Evolutionary conservation across 2,329 filamentous ascomycete genomes (phyloP), one percentile per base, ranked within the genome.

Genomic region (Byssoonygena ceratinophila): DNA sequence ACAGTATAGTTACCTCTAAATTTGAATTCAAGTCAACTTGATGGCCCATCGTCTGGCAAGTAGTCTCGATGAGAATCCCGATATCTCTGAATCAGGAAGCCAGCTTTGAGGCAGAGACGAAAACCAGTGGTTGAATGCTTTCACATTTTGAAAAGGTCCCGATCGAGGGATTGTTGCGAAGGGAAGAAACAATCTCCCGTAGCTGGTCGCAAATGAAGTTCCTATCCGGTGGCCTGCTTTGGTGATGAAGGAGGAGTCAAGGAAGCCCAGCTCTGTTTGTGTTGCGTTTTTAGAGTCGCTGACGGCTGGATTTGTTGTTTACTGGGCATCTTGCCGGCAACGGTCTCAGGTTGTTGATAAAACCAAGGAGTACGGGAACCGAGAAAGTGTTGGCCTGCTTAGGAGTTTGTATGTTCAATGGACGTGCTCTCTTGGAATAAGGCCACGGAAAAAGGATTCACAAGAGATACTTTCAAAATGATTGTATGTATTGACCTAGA

Each of bases 11-110:
- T n/a, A n/a, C n/a, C n/a, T n/a, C n/a, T n/a, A n/a, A n/a, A n/a
- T n/a, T n/a, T n/a, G n/a, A n/a, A n/a, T n/a, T n/a, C n/a, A n/a
- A 5, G 64, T 68, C 16, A 68, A 62, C 37, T 61, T 63, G 41
- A 68, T 64, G 1, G 47, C 51, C 59, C 60, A 49, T 31, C 39
- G 53, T 66, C 63, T 2, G 64, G 63, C 37, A 67, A 50, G 4
- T 59, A 56, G 12, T 53, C 1, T 34, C 58, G 41, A 47, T 61
- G 59, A 5, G 60, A 57, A 45, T 61, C 58, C n/a, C 37, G 20
- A 27, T 51, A 52, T 46, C 52, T 53, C 14, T 16, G 55, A 51
- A 43, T 55, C 47, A 31, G 57, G 53, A 23, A 57, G 39, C 25
- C 32, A 32, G 31, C 31, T 23, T 51, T 61, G 60, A 18, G 50